Percentiles rank a stretch among this genome's conserved stretches.
Evolutionary conservation across 495 filamentous ascomycete species (phyloP).

Genomic region (Talaromyces liani): DNA sequence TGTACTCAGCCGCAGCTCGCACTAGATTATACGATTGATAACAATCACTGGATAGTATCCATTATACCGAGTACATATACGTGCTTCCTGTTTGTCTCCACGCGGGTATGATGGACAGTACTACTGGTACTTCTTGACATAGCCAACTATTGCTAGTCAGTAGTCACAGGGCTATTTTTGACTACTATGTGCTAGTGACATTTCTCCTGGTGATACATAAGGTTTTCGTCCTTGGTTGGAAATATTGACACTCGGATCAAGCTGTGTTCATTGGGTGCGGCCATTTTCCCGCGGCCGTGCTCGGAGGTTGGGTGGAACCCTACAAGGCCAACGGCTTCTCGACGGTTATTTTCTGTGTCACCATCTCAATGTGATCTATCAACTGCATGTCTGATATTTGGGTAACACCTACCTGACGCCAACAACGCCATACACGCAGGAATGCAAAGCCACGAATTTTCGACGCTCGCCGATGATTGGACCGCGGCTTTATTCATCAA

Average conservation of each 20-base stretch:
- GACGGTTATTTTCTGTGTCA: constrained; percentile 2
- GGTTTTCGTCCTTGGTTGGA: not conserved
- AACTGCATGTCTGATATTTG: constrained; percentile 9
- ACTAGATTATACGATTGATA: not conserved
- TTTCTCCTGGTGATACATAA: not conserved
- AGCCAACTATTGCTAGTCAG: not conserved
- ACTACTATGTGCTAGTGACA: no score
- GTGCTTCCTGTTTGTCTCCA: not conserved
- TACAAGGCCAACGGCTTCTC: constrained; percentile 1
- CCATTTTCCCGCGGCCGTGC: not conserved
- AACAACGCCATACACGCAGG: constrained; percentile 3
- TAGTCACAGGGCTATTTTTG: not conserved
- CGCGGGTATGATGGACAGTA: not conserved
- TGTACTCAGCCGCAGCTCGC: not conserved
- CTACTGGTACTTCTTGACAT: not conserved
- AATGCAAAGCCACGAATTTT: constrained; percentile 7
- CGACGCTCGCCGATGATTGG: not conserved
- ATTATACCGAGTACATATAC: not conserved
- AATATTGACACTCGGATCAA: not conserved
- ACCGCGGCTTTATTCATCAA: not conserved
- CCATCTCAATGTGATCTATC: constrained; percentile 4
- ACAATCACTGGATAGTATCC: not conserved
- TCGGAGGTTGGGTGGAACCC: not conserved
- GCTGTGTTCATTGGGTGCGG: not conserved
- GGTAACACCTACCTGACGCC: not conserved